A percentile compares a stretch with the other conserved stretches of the same genome.
These are phyloP conservation scores for Aspergillus proliferans DNA, from an alignment of 2,329 filamentous ascomycete species.

Conservation along the genomic window DNA sequence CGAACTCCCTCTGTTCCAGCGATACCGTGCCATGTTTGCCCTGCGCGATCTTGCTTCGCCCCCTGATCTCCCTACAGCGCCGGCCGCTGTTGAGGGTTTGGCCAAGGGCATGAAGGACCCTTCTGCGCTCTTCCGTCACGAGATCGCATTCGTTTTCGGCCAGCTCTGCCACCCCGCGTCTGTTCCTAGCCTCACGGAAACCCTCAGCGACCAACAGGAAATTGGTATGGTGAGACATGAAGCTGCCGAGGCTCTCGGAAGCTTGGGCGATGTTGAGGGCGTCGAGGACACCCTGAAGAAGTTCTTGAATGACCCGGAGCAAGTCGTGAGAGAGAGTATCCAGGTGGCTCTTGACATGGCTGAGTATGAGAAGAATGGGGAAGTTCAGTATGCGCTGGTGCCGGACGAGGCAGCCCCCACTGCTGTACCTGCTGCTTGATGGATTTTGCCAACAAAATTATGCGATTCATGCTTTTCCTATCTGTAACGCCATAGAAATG, in stretches of 20 bases:
- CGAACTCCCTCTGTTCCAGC: slow-evolving; percentile 72
- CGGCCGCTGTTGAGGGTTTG: slow-evolving; percentile 78
- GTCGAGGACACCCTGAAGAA: slow-evolving; percentile 78
- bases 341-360: slow-evolving; percentile 97
- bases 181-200: slow-evolving; percentile 76
- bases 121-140: slow-evolving; percentile 91
- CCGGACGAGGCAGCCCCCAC: slow-evolving; percentile 48
- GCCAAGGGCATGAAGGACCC: slow-evolving; percentile 78
- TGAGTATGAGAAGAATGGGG: slow-evolving; percentile 84
- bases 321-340: slow-evolving; percentile 89
- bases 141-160: slow-evolving; percentile 97
- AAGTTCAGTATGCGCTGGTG: slow-evolving; percentile 87
- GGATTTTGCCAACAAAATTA: slow-evolving; percentile 11
- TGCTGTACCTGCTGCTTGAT: slow-evolving; percentile 25
- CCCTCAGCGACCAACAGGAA: slow-evolving; percentile 72
- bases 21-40: slow-evolving; percentile 97
- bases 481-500: slow-evolving; percentile 21
- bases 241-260: slow-evolving; percentile 91
- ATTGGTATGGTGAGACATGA: slow-evolving; percentile 96
- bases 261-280: slow-evolving; percentile 85
- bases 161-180: slow-evolving; percentile 95
- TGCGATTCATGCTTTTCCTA: slow-evolving; percentile 7
- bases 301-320: slow-evolving; percentile 84
- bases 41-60: slow-evolving; percentile 92
- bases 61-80: slow-evolving; percentile 80